Evolutionary conservation across 1,139 yeast genomes (phyloP), one percentile per base, ranked within the genome.

Genomic region (Yamadazyma kanchanaburiensis): DNA sequence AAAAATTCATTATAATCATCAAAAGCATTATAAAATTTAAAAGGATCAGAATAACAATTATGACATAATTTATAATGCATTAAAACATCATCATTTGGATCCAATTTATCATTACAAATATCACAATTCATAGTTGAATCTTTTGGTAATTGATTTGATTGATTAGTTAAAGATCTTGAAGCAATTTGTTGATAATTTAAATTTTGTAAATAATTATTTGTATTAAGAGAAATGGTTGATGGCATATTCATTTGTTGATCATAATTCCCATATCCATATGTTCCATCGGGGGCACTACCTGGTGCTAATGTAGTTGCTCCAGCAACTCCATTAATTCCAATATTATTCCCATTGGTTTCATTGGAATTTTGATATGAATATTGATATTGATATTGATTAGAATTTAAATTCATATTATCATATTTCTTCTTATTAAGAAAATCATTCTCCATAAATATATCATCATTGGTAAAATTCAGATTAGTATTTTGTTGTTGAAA

Each of bases 401-500:
- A 35, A 21, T 39, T 37, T 22, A 31, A 31, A 18, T 32, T 33
- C 21, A 24, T 24, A 27, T 27, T 32, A 26, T 41, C 43, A 14
- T 30, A 28, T 14, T 34, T 38, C 30, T 38, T 36, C 30, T 34
- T 31, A 25, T 38, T 43, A 33, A 55, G 55, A 31, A 52, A 42
- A 19, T 53, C 58, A 37, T 54, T 58, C 26, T 53, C 54, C 42
- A 52, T 46, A 30, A 53, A 50, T 17, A 55, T 45, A 31, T 65
- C 73, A 34, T 67, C 73, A 33, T 62, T 64, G 46, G 62, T 55
- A 41, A 61, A 64, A 32, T 64, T 62, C 31, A 58, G 62, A 24
- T 58, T 60, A 26, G 54, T 55, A 37, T 53, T 52, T 39, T 66
- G 73, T 43, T 66, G 72, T 41, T 64, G 63, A 43, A 67, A 66